Conservation (phyloP, 2,329 filamentous ascomycete species). For the Calonectria hongkongensis region DNA sequence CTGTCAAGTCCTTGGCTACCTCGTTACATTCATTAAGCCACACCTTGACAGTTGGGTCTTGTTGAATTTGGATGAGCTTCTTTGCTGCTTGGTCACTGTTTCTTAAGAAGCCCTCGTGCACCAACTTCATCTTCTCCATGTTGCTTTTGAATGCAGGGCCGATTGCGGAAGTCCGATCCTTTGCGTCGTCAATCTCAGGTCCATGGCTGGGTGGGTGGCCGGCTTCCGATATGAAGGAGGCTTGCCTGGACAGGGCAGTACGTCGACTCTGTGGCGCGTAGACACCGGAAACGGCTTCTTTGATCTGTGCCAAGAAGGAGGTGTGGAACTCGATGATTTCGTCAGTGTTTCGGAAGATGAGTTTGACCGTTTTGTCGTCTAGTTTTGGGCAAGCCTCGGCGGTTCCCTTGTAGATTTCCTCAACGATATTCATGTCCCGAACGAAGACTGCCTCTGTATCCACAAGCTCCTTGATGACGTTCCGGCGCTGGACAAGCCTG, state of each 20-base stretch:
- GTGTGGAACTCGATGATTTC: constrained; percentile 93
- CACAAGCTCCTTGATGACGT: constrained; percentile 92
- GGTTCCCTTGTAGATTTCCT: constrained; percentile 98
- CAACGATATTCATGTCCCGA: constrained; percentile 96
- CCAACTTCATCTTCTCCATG: constrained; percentile 76
- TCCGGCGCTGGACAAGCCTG: constrained; percentile 85
- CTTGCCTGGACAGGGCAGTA: constrained; percentile 64
- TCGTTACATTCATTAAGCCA: constrained; percentile 97
- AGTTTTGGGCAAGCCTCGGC: constrained; percentile 87
- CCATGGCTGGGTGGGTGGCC: constrained; percentile 61
- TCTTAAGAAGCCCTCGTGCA: constrained; percentile 78
- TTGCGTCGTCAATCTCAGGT: constrained; percentile 68
- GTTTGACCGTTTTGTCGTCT: constrained; percentile 88
- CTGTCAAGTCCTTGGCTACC: constrained; percentile 92
- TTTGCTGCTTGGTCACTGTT: constrained; percentile 79
- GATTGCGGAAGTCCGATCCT: constrained; percentile 71
- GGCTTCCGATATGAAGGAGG: constrained; percentile 64
- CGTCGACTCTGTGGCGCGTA: constrained; percentile 79
- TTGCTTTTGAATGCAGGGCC: constrained; percentile 74
- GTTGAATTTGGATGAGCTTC: constrained; percentile 77
- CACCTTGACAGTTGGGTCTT: constrained; percentile 80
- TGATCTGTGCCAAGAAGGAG: constrained; percentile 85
- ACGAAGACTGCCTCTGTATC: constrained; percentile 95
- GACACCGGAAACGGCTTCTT: constrained; percentile 85
- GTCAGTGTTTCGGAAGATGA: constrained; percentile 94